phyloP scores from a whole-genome alignment of 495 filamentous ascomycete species.

The Pseudotulostoma volvatum region DNA sequence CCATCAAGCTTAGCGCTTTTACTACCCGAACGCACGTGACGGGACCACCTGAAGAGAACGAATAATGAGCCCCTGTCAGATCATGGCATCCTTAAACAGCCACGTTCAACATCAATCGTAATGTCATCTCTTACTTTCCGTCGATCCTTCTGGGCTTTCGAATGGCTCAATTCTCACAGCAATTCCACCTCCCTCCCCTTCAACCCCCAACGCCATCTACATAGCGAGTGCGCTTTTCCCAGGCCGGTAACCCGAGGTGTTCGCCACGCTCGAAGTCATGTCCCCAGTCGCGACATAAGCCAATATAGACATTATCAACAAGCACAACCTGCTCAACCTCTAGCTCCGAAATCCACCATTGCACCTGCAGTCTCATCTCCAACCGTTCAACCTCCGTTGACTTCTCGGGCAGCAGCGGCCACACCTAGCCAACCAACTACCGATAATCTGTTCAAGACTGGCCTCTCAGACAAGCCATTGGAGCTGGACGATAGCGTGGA shows the following conservation, averaged over 20 bases:
- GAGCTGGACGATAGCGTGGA: constrained; percentile 29
- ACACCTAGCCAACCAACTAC: constrained; percentile 24
- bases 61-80: too few species aligned
- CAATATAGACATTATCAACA: neutral
- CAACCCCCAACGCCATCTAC: neutral
- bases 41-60: too few species aligned
- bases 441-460: constrained; percentile 33
- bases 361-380: constrained; percentile 9
- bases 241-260: too few species aligned
- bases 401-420: constrained; percentile 5
- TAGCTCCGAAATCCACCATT: constrained; percentile 1
- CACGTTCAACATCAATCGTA: neutral
- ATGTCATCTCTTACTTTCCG: constrained; percentile 2
- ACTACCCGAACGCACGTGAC: too few species aligned
- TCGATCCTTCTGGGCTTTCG: constrained; percentile 1
- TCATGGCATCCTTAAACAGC: too few species aligned
- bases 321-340: neutral
- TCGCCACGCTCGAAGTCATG: too few species aligned
- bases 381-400: constrained; percentile 5
- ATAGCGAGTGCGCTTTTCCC: too few species aligned
- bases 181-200: neutral
- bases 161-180: neutral
- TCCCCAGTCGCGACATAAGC: neutral
- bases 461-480: constrained; percentile 35
- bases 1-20: too few species aligned